Evolutionary conservation across 1,139 yeast genomes (phyloP), one percentile per base, ranked within the genome.

Genomic region (Sugiyamaella castrensis): DNA sequence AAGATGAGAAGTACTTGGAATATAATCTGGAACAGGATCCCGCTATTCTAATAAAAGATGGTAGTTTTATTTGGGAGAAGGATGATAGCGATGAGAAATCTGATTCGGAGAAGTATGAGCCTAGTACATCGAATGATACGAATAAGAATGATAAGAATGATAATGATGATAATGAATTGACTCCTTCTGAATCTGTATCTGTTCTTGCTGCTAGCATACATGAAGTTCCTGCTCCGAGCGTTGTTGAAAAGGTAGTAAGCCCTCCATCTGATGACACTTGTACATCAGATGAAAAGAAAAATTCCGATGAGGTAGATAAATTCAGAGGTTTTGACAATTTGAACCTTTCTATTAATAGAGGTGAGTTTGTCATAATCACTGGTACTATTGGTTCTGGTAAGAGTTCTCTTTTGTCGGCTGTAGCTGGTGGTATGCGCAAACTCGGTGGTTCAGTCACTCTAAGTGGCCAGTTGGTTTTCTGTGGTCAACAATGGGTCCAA

Each of bases 401-500:
- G 59, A 72, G 87, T 0, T 80, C 87, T 1, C 67, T 84, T 37
- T 69, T 84, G 32, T 70, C 74, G 49, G 87, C 88, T 0, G 65
- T 84, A 40, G 71, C 82, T 4, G 88, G 89, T 3, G 70, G 72
- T 40, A 82, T 84, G 84, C 71, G 72, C 16, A 73, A 77, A 49
- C 60, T 68, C 1, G 44, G 57, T 0, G 92, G 92, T 12, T 36
- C 64, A 0, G 71, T 82, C 11, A 59, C 63, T 10, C 68, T 81
- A 6, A 62, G 61, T 30, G 73, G 73, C 4, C 46, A 55, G 2
- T 50, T 68, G n/a, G 64, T 67, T 4, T 66, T 64, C 61, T 82
- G 84, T 3, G 72, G 75, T 37, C 53, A 73, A 70, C 92, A 94
- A 10, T 88, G 96, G 96, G 81, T 87, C 49, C 95, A 85, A 65